These are phyloP conservation scores for Meredithiella fracta DNA, from an alignment of 2,329 filamentous ascomycete species.

Conservation along the genomic window DNA sequence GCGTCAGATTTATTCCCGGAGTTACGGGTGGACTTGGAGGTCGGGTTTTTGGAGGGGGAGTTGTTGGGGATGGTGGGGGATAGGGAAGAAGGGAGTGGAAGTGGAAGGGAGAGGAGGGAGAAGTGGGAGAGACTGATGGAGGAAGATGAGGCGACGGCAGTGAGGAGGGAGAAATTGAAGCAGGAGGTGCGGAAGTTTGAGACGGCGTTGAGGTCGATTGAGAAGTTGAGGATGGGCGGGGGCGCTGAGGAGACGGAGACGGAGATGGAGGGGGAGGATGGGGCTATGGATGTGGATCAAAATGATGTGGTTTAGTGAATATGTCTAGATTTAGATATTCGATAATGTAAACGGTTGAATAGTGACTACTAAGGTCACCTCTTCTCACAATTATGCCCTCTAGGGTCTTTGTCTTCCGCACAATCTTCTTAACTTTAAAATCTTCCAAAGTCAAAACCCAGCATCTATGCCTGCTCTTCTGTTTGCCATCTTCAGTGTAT, in stretches of 20 bases:
- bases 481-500: no score
- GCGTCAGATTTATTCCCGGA: slow-evolving; percentile 33
- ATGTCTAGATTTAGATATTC: no score
- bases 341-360: no score
- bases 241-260: slow-evolving; percentile 11
- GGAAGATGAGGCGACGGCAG: slow-evolving; percentile 29
- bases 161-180: slow-evolving; percentile 26
- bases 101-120: slow-evolving; percentile 27
- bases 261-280: neutral
- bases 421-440: no score
- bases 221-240: slow-evolving; percentile 26
- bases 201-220: slow-evolving; percentile 31
- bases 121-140: slow-evolving; percentile 26
- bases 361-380: no score
- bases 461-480: no score
- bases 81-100: slow-evolving; percentile 27
- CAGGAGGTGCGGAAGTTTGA: slow-evolving; percentile 29
- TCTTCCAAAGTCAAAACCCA: no score
- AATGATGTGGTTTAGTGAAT: neutral
- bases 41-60: slow-evolving; percentile 26
- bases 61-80: slow-evolving; percentile 23
- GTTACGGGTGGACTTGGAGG: slow-evolving; percentile 20
- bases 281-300: slow-evolving; percentile 1
- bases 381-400: no score
- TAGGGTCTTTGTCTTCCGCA: no score